phyloP scores from a whole-genome alignment of 2,329 filamentous ascomycete species.

The Hymenoscyphus scutula region DNA sequence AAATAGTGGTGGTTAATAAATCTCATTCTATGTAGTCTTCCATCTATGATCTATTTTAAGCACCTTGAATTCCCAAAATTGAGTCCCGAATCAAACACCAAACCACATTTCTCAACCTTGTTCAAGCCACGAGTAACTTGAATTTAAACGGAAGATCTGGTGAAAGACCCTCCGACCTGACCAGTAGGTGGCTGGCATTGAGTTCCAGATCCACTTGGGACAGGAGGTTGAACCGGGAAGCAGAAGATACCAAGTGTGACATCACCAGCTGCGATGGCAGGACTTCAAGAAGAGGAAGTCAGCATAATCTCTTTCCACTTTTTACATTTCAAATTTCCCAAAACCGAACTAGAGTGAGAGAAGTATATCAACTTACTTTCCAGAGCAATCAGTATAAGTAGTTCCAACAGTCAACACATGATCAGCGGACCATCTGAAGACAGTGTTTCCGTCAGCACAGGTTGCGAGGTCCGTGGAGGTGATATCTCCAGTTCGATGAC shows the following conservation, averaged over 20 bases:
- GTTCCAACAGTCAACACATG: conserved; percentile 4
- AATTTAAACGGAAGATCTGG: neutral
- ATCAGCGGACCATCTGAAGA: conserved; percentile 10
- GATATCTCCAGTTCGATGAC: conserved; percentile 10
- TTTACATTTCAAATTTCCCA: neutral
- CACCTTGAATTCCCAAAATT: no score
- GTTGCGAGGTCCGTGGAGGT: neutral
- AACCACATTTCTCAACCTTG: no score
- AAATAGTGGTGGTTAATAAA: no score
- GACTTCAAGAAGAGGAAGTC: neutral
- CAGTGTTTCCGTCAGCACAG: conserved; percentile 5
- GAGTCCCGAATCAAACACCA: no score
- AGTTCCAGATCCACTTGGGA: conserved; percentile 16
- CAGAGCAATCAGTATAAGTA: conserved; percentile 10
- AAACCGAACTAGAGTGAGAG: no score
- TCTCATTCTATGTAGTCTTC: no score
- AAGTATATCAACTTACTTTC: conserved; percentile 18
- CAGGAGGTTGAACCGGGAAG: conserved; percentile 12
- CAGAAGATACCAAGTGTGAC: conserved; percentile 8
- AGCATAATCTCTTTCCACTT: neutral
- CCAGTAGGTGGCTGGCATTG: conserved; percentile 19
- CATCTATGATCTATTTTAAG: no score
- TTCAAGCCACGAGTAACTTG: no score
- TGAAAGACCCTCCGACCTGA: conserved; percentile 4
- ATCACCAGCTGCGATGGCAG: conserved; percentile 7